These are phyloP conservation scores for Magnaporthiopsis incrustans DNA, from an alignment of 2,329 filamentous ascomycete species.

Conservation along the genomic window DNA sequence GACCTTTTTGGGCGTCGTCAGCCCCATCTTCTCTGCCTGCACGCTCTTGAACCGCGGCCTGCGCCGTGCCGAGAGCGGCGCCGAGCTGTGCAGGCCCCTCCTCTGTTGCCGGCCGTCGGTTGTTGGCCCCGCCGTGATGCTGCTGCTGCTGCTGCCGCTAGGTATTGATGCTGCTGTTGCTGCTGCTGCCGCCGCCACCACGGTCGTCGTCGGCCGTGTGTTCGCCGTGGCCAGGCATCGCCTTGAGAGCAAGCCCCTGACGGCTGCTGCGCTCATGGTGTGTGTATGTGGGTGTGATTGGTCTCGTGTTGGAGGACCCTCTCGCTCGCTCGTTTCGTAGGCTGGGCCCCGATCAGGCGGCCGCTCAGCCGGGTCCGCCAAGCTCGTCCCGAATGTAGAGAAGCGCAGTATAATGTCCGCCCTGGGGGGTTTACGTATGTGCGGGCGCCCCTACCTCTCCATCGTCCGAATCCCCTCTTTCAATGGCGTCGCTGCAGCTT, in stretches of 20 bases:
- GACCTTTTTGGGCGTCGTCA: slow-evolving; percentile 35
- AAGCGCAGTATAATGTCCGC: no score
- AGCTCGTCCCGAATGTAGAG: not conserved
- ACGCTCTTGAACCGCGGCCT: slow-evolving; percentile 44
- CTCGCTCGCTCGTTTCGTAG: not conserved
- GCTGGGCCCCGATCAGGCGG: no score
- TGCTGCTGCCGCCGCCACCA: slow-evolving; percentile 12
- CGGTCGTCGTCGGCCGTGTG: not conserved
- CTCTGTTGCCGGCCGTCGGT: not conserved
- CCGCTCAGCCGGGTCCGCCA: not conserved
- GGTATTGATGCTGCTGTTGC: slow-evolving; percentile 11
- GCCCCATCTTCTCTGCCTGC: slow-evolving; percentile 42
- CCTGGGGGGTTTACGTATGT: not conserved
- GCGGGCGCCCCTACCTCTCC: not conserved
- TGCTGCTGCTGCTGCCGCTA: not conserved
- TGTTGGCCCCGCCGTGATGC: not conserved
- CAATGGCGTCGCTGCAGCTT: slow-evolving; percentile 1
- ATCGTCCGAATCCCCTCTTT: not conserved
- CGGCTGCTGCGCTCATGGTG: slow-evolving; percentile 43
- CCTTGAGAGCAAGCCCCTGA: slow-evolving; percentile 44
- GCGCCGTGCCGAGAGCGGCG: slow-evolving; percentile 35
- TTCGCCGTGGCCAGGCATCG: slow-evolving; percentile 6
- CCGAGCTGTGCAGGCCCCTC: slow-evolving; percentile 38
- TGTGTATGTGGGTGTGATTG: not conserved
- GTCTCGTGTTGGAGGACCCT: not conserved